These are phyloP conservation scores for Fusarium miscanthi DNA, from an alignment of 2,329 filamentous ascomycete species.

Conservation along the genomic window DNA sequence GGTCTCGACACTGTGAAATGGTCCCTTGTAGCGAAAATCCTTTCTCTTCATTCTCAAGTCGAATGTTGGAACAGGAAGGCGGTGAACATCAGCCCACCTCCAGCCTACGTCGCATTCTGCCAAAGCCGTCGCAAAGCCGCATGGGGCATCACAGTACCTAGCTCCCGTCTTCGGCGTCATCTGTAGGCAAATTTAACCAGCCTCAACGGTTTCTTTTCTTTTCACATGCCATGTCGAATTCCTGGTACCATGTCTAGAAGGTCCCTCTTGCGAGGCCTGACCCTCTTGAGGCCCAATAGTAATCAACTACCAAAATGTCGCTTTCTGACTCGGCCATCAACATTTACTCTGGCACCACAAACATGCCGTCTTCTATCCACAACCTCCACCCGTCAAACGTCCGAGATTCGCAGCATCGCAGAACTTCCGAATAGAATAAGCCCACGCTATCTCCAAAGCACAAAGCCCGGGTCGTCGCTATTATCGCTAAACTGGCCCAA, in stretches of 20 bases:
- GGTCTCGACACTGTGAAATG: not conserved
- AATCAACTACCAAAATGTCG: not conserved
- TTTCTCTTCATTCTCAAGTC: not conserved
- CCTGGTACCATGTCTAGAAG: conserved; percentile 39
- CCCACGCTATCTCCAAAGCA: conserved; percentile 52
- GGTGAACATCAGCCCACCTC: conserved; percentile 38
- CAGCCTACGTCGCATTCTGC: conserved; percentile 26
- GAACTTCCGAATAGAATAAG: conserved; percentile 50
- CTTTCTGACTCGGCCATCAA: conserved; percentile 1
- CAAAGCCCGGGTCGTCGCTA: conserved; percentile 63
- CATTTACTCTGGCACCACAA: not conserved
- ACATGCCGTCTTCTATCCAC: conserved; percentile 60
- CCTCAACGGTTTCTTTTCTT: conserved; percentile 1
- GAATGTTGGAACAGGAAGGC: conserved; percentile 30
- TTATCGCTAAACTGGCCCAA: conserved; percentile 66
- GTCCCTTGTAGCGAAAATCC: not conserved
- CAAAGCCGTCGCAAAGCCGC: conserved; percentile 25
- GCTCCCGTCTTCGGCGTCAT: conserved; percentile 34
- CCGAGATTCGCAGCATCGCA: conserved; percentile 47
- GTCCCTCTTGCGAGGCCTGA: conserved; percentile 25
- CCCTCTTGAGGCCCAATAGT: conserved; percentile 9
- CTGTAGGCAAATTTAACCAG: conserved; percentile 22
- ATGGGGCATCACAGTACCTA: conserved; percentile 9
- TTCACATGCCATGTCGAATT: conserved; percentile 14
- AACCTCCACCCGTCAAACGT: conserved; percentile 54